Evolutionary conservation across 1,284 basidiomycete species (phyloP).

Genomic region (Fomitopsis palustris): DNA sequence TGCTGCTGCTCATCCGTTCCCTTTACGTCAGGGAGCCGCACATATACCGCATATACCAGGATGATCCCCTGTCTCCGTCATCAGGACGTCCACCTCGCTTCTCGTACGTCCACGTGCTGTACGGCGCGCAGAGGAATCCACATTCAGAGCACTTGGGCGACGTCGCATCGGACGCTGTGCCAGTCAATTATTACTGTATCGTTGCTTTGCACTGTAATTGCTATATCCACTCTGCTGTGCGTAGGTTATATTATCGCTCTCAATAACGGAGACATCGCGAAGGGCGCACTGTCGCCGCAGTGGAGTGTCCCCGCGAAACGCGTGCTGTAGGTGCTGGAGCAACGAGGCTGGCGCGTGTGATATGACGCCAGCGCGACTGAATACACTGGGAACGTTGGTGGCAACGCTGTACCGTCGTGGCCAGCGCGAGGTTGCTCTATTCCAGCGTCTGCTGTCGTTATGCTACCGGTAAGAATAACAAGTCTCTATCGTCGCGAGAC

Average conservation of each 20-base stretch:
- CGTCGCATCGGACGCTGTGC: not conserved
- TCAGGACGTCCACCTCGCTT: not conserved
- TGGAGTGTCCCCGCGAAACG: not conserved
- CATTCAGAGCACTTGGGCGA: not conserved
- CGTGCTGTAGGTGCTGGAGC: slow-evolving; percentile 1
- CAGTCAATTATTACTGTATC: slow-evolving; percentile 3
- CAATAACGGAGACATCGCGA: not conserved
- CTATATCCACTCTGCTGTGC: not conserved
- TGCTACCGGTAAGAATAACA: slow-evolving; percentile 3
- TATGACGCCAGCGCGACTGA: not conserved
- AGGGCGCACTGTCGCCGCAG: not conserved
- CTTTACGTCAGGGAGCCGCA: not conserved
- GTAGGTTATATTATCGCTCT: slow-evolving; percentile 1
- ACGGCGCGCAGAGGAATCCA: not conserved
- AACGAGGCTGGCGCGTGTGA: slow-evolving; percentile 16
- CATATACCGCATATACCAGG: not conserved
- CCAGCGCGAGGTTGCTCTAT: slow-evolving; percentile 16
- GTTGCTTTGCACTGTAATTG: not conserved
- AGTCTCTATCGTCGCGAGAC: not conserved
- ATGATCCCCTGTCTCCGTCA: not conserved
- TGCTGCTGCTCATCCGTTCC: not conserved
- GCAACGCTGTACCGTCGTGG: slow-evolving; percentile 21
- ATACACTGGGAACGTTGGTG: slow-evolving; percentile 1
- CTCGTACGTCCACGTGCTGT: not conserved
- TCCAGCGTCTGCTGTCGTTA: not conserved